Base-by-base conservation (phyloP, 1,284 basidiomycete genomes). In the Ceratobasidium sp. region DNA sequence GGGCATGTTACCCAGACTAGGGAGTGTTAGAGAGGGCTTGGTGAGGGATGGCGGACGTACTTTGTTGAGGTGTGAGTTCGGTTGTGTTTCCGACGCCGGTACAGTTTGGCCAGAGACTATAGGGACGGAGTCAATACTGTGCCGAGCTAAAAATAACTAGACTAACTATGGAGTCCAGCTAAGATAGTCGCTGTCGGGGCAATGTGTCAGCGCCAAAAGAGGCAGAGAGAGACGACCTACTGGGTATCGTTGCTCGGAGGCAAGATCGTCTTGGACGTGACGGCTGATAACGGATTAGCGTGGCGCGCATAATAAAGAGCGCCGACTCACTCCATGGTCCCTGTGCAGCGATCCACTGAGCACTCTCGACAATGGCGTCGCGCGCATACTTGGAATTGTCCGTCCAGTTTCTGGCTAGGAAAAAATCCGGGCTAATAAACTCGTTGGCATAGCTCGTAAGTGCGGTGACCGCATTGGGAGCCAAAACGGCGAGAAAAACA, bases 321-420 rank as follows among this genome's bases (percentile, higher is more conserved):
- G 23, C 6, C 18, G 54, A 85, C 88, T 79, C 78, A 90, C 90
- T 87, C 89, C 89, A 91, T 33, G 89, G 89, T 5, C 89, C 89
- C 8, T 85, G 80, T 30, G 81, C 80, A 10, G 87, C 87, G 20
- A 86, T 84, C 48, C 82, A 81, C 27, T 84, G 82, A 3, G 90
- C 89, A 85, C 88, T 88, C 52, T 81, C 78, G 14, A 86, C 78
- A 44, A 90, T 87, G 6, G 84, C 85, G 27, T 84, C 81, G 78
- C 86, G 88, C 0, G 89, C 88, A 33, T 85, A 83, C 12, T 82
- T 80, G 38, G 82, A 83, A 80, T 86, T 88, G 20, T 85, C 83
- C 16, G 77, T 52, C 69, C 84, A 78, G 57, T 60, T 68, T 41
- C 69, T 84, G 8, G 83, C 80, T 8, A 89, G 82, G 71, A 90